Base-by-base conservation (phyloP, 2,329 filamentous ascomycete genomes). In the Botryotinia calthae region DNA sequence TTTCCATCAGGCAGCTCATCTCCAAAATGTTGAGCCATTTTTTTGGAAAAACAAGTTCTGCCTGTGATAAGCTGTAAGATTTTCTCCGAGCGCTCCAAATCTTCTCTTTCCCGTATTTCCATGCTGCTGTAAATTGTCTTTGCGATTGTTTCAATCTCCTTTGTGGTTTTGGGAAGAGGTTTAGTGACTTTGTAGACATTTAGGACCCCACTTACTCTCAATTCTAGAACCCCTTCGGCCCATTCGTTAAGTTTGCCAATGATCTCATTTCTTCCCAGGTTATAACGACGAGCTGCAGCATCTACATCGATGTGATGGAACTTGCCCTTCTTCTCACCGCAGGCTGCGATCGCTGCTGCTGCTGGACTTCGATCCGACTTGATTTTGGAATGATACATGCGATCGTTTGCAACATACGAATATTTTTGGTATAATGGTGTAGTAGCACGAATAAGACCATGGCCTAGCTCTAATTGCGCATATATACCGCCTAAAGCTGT, bases 391-490 rank as follows among this genome's bases (percentile, higher is more conserved):
- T 78, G 74, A 71, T 86, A 85, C 1, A 68, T 76, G 0, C 75
- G 62, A 4, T 75, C 81, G 8, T 58, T 40, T 20, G 81, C 80
- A 63, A 82, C 82, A 76, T 85, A 91, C 46, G 83, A 83, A 79
- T 90, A 90, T 1, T 83, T 82, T 12, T 83, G 85, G 74, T 90
- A 91, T 58, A 89, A 86, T 0, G 85, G 87, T 0, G 85, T 90
- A 28, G 84, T 86, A 25, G 85, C 87, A 34, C 89, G 84, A 44
- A 91, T 82, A 0, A 90, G 81, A 0, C 82, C 82, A 73, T 88
- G 89, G 4, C 85, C 85, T 7, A 91, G 82, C 77, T 91, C 89
- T 1, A 91, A 81, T n/a, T 87, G 85, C 0, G 88, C 87, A 69
- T 89, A 88, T 25, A 90, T 84, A 68, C 87, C 86, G 56, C 82